Conservation (phyloP, 768 basidiomycete genomes). For the Suillus cothurnatus region DNA sequence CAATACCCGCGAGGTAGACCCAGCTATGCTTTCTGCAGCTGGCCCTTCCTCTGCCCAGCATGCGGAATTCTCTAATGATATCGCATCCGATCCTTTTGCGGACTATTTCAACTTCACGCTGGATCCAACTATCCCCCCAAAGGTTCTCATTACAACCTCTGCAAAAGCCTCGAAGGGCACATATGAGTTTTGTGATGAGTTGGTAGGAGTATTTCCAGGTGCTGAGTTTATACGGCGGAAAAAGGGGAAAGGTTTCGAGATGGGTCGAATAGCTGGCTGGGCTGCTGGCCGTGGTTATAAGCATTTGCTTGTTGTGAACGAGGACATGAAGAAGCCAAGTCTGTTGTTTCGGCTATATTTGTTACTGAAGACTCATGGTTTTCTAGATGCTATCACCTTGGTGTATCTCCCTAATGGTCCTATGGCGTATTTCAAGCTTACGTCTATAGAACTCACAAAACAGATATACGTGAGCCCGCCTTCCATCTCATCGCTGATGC, state of each 20-base stretch:
- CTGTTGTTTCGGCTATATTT: conserved; percentile 34
- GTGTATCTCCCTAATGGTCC: conserved; percentile 91
- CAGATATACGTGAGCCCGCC: conserved; percentile 72
- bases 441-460: conserved; percentile 83
- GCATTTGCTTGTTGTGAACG: conserved; percentile 91
- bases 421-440: conserved; percentile 93
- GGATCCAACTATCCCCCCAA: conserved; percentile 76
- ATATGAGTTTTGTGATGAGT: conserved; percentile 91
- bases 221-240: conserved; percentile 86
- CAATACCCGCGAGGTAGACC: conserved; percentile 87
- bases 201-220: conserved; percentile 88
- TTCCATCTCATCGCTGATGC: neutral
- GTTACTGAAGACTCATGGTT: conserved; percentile 9
- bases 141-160: conserved; percentile 89
- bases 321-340: conserved; percentile 95
- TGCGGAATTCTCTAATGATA: conserved; percentile 66
- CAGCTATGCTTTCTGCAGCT: conserved; percentile 39
- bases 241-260: conserved; percentile 87
- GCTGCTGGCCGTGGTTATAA: conserved; percentile 87
- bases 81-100: conserved; percentile 76
- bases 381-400: conserved; percentile 87
- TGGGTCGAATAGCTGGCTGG: conserved; percentile 92
- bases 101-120: conserved; percentile 71
- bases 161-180: conserved; percentile 86
- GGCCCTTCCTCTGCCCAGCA: conserved; percentile 40